These are phyloP conservation scores for Chaetomiaceae sp. DNA, from an alignment of 2,329 filamentous ascomycete genomes.

Conservation along the genomic window DNA sequence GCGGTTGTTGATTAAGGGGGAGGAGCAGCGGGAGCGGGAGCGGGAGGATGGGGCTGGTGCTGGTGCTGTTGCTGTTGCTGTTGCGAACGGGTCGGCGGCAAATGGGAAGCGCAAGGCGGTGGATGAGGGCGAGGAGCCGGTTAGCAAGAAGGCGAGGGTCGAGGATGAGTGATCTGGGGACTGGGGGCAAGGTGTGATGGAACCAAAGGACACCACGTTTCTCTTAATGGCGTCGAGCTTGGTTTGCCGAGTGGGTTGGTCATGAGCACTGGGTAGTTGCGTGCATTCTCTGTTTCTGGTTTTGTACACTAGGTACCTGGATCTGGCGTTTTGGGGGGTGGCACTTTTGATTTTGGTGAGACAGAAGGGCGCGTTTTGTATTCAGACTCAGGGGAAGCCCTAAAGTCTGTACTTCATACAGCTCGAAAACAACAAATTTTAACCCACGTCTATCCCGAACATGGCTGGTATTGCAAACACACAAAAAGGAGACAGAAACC, in stretches of 20 bases:
- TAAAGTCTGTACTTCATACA: too few relatives aligned
- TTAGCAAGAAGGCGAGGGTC: conserved; percentile 44
- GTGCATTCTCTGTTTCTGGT: background rate
- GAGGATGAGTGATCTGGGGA: conserved; percentile 23
- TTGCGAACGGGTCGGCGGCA: conserved; percentile 3
- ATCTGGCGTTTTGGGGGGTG: conserved; percentile 7
- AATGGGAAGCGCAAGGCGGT: conserved; percentile 45
- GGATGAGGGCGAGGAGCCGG: conserved; percentile 22
- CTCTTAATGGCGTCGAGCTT: too few relatives aligned
- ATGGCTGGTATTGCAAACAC: background rate
- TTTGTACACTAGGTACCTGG: background rate
- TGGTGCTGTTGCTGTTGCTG: conserved; percentile 17
- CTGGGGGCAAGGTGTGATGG: too few relatives aligned
- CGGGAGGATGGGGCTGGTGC: conserved; percentile 9
- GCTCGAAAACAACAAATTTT: too few relatives aligned
- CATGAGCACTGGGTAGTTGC: background rate
- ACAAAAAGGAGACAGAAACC: background rate
- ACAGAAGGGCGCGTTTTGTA: too few relatives aligned
- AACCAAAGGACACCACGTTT: too few relatives aligned
- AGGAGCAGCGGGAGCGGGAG: conserved; percentile 30
- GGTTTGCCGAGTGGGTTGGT: background rate
- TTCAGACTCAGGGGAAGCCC: too few relatives aligned
- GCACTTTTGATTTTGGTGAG: background rate
- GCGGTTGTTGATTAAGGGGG: conserved; percentile 51
- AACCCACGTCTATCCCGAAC: background rate